Percentiles rank a stretch among this genome's conserved stretches.
These are phyloP conservation scores for Balakata baccata DNA, from an alignment of 345 rosid species.

Conservation along the genomic window DNA sequence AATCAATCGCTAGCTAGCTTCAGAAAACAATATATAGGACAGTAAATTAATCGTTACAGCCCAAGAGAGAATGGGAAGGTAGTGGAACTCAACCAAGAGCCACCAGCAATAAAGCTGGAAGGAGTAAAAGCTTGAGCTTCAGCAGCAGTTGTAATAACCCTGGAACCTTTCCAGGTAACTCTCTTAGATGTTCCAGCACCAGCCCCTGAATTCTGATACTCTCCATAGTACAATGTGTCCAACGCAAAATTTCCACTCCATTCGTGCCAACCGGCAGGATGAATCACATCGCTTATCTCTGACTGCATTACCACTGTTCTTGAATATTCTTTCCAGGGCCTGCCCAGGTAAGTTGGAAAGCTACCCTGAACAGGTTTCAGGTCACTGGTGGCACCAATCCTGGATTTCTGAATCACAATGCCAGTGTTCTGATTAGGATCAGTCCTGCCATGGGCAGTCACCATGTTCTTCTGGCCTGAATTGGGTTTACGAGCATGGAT, in stretches of 20 bases:
- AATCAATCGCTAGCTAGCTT: not conserved
- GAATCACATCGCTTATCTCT: conserved; percentile 53
- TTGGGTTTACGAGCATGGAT: conserved; percentile 83
- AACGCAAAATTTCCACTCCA: conserved; percentile 74
- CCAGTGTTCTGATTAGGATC: conserved; percentile 95
- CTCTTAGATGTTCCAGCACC: conserved; percentile 71
- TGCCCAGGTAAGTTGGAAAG: conserved; percentile 75
- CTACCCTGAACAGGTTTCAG: conserved; percentile 40
- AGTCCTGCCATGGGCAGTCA: conserved; percentile 83
- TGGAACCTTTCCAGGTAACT: conserved; percentile 70
- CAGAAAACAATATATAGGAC: too few relatives aligned
- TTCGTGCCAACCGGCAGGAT: conserved; percentile 72
- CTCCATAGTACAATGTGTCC: conserved; percentile 60
- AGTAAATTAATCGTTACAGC: conserved; percentile 17
- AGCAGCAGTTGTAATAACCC: conserved; percentile 45
- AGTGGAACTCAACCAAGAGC: conserved; percentile 64
- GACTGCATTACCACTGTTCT: conserved; percentile 87
- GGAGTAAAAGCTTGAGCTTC: conserved; percentile 63
- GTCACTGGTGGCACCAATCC: conserved; percentile 80
- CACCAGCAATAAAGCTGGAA: conserved; percentile 57
- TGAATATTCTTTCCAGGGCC: conserved; percentile 93
- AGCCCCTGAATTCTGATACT: conserved; percentile 63
- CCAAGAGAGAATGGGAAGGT: conserved; percentile 77
- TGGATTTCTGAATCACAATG: conserved; percentile 74
- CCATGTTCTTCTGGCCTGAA: conserved; percentile 90